A percentile compares a stretch with the other conserved stretches of the same genome.
Conservation (phyloP, 2,329 filamentous ascomycete genomes). For the Alternaria angustiovoidea region DNA sequence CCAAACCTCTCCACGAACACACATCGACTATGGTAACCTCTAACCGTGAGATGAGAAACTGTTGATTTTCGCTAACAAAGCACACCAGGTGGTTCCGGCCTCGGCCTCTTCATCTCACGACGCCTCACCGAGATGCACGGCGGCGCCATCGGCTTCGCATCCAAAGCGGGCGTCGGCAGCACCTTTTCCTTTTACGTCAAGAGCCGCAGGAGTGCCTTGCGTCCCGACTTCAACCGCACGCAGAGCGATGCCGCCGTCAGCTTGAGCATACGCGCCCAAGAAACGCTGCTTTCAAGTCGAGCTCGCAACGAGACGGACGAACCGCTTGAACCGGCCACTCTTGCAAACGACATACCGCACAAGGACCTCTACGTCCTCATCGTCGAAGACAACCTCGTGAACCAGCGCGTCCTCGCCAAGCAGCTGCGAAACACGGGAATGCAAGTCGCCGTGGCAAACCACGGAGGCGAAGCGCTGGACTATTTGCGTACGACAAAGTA, state of each 20-base stretch:
- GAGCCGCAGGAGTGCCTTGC: slow-evolving; percentile 21
- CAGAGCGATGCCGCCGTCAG: slow-evolving; percentile 12
- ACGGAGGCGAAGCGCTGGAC: slow-evolving; percentile 51
- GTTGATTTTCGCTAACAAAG: background rate
- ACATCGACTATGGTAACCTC: slow-evolving; percentile 44
- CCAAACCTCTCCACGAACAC: slow-evolving; percentile 43
- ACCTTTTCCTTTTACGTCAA: slow-evolving; percentile 47
- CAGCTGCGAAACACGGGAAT: slow-evolving; percentile 50
- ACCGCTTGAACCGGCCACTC: background rate
- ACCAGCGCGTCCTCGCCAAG: slow-evolving; percentile 52
- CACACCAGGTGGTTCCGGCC: slow-evolving; percentile 33
- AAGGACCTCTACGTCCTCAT: slow-evolving; percentile 37
- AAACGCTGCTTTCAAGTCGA: slow-evolving; percentile 14
- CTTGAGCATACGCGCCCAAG: slow-evolving; percentile 21
- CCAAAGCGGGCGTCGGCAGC: slow-evolving; percentile 34
- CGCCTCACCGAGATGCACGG: slow-evolving; percentile 43
- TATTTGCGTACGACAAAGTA: slow-evolving; percentile 41
- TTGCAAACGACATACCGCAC: slow-evolving; percentile 7
- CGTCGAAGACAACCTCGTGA: slow-evolving; percentile 53
- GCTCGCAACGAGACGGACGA: slow-evolving; percentile 13
- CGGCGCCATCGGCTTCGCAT: slow-evolving; percentile 40
- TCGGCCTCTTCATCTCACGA: slow-evolving; percentile 45
- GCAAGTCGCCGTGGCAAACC: slow-evolving; percentile 48
- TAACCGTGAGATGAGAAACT: too few species aligned
- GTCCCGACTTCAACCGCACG: slow-evolving; percentile 13